These are phyloP conservation scores for Rhododendron ovatum DNA, from an alignment of 148 eudicot genomes.

Conservation along the genomic window DNA sequence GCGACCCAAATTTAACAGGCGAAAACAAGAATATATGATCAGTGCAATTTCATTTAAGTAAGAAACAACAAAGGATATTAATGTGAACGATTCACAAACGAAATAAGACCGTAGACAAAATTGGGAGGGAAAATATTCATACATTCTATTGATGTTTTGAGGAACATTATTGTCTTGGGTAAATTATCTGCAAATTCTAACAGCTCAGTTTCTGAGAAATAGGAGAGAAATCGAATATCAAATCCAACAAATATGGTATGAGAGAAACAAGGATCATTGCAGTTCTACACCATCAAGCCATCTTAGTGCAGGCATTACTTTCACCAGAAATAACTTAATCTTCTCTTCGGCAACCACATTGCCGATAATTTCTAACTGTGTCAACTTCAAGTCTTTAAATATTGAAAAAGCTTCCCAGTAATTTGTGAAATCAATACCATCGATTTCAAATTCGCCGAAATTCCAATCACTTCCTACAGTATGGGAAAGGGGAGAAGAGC, in stretches of 20 bases:
- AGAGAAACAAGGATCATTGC: neutral
- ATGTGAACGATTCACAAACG: neutral
- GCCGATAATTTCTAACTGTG: conserved; percentile 57
- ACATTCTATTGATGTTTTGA: neutral
- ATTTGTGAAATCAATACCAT: conserved; percentile 17
- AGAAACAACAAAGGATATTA: neutral
- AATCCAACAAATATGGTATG: neutral
- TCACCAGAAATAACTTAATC: conserved; percentile 41
- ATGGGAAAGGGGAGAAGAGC: conserved; percentile 66
- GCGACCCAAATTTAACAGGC: neutral
- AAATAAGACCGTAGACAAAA: neutral
- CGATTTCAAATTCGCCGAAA: conserved; percentile 13
- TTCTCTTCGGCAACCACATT: conserved; percentile 50
- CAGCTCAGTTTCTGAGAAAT: neutral
- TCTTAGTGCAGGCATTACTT: conserved; percentile 50
- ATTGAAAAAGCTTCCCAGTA: conserved; percentile 65
- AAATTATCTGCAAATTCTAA: neutral
- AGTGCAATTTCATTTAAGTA: neutral
- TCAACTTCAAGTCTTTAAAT: conserved; percentile 51
- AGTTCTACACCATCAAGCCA: conserved; percentile 50
- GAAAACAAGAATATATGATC: neutral
- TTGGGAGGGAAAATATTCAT: neutral
- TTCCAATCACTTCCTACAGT: conserved; percentile 41
- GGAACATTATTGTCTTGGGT: neutral
- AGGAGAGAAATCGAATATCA: neutral